These are phyloP conservation scores for Mollisiaceae sp. DNA, from an alignment of 2,329 filamentous ascomycete genomes.

Conservation along the genomic window DNA sequence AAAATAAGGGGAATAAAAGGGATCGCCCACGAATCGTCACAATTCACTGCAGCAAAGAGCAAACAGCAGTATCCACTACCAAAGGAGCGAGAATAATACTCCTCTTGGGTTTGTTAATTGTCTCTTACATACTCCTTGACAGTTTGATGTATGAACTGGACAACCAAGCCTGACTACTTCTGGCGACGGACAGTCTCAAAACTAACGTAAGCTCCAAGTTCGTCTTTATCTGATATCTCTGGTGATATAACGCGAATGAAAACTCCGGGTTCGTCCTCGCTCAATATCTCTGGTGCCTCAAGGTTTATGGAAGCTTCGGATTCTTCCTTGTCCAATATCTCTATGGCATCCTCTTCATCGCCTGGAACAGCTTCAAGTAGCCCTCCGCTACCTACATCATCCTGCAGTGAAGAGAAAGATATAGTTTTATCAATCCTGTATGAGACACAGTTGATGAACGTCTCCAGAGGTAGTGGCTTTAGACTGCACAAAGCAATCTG, in stretches of 20 bases:
- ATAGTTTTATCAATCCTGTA: not conserved
- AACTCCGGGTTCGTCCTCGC: too few species aligned
- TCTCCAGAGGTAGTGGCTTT: constrained; percentile 19
- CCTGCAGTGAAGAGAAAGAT: not conserved
- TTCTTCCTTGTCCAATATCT: not conserved
- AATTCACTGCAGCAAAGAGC: too few species aligned
- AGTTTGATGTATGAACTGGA: constrained; percentile 28
- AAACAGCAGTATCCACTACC: too few species aligned
- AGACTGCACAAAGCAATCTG: constrained; percentile 28
- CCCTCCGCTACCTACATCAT: constrained; percentile 20
- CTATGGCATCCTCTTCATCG: not conserved
- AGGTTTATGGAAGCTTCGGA: not conserved
- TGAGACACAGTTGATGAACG: constrained; percentile 20
- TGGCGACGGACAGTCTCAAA: too few species aligned
- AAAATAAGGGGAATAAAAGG: too few species aligned
- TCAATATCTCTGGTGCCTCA: too few species aligned
- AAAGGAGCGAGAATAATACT: too few species aligned
- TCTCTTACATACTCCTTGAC: constrained; percentile 23
- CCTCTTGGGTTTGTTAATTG: not conserved
- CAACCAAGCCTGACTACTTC: not conserved
- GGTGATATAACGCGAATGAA: too few species aligned
- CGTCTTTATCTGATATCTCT: not conserved
- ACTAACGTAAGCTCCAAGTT: not conserved
- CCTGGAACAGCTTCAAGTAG: constrained; percentile 18
- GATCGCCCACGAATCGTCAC: too few species aligned